A percentile compares a stretch with the other conserved stretches of the same genome.
These are phyloP conservation scores for Quercus alba DNA, from an alignment of 306 rosid species.

Conservation along the genomic window DNA sequence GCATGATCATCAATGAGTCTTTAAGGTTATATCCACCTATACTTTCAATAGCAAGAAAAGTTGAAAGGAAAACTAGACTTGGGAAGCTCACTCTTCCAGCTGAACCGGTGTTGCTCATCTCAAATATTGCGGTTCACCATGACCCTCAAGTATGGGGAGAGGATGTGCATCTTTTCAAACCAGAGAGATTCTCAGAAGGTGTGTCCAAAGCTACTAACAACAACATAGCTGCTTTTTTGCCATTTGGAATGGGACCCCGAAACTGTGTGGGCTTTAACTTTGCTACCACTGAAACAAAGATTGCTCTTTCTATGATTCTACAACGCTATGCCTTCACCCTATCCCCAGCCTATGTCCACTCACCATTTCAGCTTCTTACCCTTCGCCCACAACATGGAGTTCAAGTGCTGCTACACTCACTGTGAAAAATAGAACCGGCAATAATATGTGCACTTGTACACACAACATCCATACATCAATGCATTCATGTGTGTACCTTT, in stretches of 20 bases:
- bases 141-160: constrained; percentile 26
- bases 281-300: constrained; percentile 22
- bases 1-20: too few relatives aligned
- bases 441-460: too few relatives aligned
- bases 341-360: constrained; percentile 22
- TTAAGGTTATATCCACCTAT: too few relatives aligned
- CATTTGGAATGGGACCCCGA: constrained; percentile 26
- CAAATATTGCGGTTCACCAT: constrained; percentile 16
- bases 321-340: constrained; percentile 24
- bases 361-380: constrained; percentile 7
- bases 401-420: constrained; percentile 11
- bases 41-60: neutral
- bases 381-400: constrained; percentile 23
- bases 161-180: constrained; percentile 26
- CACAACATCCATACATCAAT: too few relatives aligned
- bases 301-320: constrained; percentile 25
- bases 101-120: neutral
- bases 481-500: too few relatives aligned
- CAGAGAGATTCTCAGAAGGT: constrained; percentile 26
- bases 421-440: neutral
- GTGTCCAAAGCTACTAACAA: constrained; percentile 16
- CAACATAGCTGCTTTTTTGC: constrained; percentile 14
- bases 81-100: constrained; percentile 18
- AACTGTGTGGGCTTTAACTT: too few relatives aligned
- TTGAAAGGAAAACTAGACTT: constrained; percentile 7